A percentile compares a stretch with the other conserved stretches of the same genome.
Conservation (phyloP, 2,329 filamentous ascomycete genomes). For the Metarhizium humberi region DNA sequence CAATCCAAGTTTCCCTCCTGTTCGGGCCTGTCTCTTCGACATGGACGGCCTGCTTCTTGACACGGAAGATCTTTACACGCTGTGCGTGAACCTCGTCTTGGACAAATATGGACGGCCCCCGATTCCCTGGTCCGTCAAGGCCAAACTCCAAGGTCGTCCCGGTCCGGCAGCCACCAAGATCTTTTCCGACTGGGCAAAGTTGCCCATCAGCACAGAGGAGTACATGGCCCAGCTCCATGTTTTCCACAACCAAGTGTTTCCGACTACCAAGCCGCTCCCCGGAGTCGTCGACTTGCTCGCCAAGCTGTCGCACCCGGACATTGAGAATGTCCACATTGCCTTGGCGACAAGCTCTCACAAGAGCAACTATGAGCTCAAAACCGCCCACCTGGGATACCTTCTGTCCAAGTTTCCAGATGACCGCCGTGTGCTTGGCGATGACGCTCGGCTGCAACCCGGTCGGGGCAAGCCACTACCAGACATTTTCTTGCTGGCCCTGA, state of each 20-base stretch:
- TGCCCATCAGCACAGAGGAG: conserved; percentile 65
- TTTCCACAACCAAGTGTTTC: conserved; percentile 66
- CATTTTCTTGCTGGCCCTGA: conserved; percentile 81
- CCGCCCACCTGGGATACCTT: conserved; percentile 46
- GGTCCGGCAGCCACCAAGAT: conserved; percentile 43
- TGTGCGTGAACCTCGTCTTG: conserved; percentile 75
- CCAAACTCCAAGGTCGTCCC: conserved; percentile 60
- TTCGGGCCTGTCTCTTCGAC: conserved; percentile 92
- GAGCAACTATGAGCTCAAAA: conserved; percentile 71
- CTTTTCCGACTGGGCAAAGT: conserved; percentile 71
- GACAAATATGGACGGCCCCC: conserved; percentile 60
- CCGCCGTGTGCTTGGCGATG: conserved; percentile 79
- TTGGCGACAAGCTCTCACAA: conserved; percentile 73
- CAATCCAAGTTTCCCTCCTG: conserved; percentile 55
- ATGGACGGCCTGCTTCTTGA: conserved; percentile 97
- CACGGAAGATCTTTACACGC: conserved; percentile 82
- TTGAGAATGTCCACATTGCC: conserved; percentile 59
- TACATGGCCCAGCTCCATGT: conserved; percentile 50
- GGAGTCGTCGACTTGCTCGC: conserved; percentile 63
- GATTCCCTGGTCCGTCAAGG: conserved; percentile 92
- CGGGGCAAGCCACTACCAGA: conserved; percentile 92
- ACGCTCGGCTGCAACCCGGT: conserved; percentile 64
- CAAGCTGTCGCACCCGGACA: conserved; percentile 37
- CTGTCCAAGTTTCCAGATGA: conserved; percentile 57
- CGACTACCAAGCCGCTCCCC: conserved; percentile 63